Base-by-base conservation (phyloP, 352 stramenopile genomes). In the Albugo candida region DNA sequence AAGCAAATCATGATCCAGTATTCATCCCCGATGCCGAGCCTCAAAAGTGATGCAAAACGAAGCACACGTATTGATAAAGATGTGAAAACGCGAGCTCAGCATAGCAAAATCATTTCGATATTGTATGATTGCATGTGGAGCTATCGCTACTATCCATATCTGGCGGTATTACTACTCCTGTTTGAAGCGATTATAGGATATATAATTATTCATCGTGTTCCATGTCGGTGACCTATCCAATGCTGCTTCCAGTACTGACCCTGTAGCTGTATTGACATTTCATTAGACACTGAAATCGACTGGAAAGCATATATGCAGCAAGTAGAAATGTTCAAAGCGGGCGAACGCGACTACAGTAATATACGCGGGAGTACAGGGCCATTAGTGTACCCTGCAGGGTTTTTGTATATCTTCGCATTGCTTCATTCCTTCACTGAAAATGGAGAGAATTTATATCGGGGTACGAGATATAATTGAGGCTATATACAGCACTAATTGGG, bases 251-350 rank as follows among this genome's bases (percentile, higher is more conserved):
- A 43, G 27, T 20, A 19, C 37, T 36, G 35, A 13, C 12, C 13
- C 2, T 41, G 12, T 51, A 18, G 0, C 52, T 1, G 45, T 52
- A 41, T 17, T 52, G 16, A 38, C 14, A 31, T 35, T 48, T 48
- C 5, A 41, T 16, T 36, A 84, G 72, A 99, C 69, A 99, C 95
- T 36, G 93, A 99, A 70, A 99, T 99, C 56, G 95, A 99, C 66
- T 99, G 93, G 93, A 75, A 84, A 53, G 94, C 95, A 13, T 99
- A 99, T 71, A 99, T 99, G 94, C 71, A 98, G 72, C 87, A 99
- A 64, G 94, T 98, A 20, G 71, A 81, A 51, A 58, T 74, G 24
- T 94, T 95, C 58, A 74, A 96, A 37, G 65, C 72, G 38, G 94
- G 93, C 51, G 89, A 98, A 60, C 74, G 83, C 24, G 79, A 99